phyloP scores from a whole-genome alignment of 495 filamentous ascomycete genomes.

The Neurospora pannonica region DNA sequence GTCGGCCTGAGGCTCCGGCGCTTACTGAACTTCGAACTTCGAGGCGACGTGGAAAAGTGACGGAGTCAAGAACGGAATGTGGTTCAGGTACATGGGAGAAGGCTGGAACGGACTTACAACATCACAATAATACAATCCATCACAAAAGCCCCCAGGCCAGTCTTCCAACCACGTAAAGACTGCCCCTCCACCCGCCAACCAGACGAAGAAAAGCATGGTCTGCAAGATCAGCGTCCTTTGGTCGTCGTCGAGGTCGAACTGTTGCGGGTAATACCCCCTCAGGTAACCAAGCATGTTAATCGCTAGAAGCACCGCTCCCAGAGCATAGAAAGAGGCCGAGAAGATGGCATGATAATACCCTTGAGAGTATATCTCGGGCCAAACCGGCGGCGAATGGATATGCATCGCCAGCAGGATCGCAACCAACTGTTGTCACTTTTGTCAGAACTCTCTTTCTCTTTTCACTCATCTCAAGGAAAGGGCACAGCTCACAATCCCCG shows the following conservation, averaged over 20 bases:
- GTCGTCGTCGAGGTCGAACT: constrained; percentile 63
- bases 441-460: background rate
- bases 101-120: constrained; percentile 24
- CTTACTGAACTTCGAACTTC: too few relatives aligned
- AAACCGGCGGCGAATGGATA: constrained; percentile 48
- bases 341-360: constrained; percentile 72
- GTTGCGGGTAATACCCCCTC: constrained; percentile 65
- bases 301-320: constrained; percentile 55
- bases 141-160: constrained; percentile 41
- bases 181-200: constrained; percentile 56
- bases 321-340: constrained; percentile 54
- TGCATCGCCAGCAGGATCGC: constrained; percentile 51
- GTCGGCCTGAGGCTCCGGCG: background rate
- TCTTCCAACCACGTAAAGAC: constrained; percentile 53
- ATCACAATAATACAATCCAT: constrained; percentile 65
- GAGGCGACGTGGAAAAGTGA: background rate
- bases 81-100: background rate
- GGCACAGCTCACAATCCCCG: constrained; percentile 46
- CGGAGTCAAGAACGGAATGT: background rate
- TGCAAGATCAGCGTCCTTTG: constrained; percentile 73
- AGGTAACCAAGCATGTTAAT: constrained; percentile 74
- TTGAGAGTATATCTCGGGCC: constrained; percentile 58
- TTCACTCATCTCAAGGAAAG: background rate
- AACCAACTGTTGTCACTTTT: constrained; percentile 46
- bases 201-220: constrained; percentile 63